These are phyloP conservation scores for Populus hybrid DNA, from an alignment of 441 rosid genomes.

Conservation along the genomic window DNA sequence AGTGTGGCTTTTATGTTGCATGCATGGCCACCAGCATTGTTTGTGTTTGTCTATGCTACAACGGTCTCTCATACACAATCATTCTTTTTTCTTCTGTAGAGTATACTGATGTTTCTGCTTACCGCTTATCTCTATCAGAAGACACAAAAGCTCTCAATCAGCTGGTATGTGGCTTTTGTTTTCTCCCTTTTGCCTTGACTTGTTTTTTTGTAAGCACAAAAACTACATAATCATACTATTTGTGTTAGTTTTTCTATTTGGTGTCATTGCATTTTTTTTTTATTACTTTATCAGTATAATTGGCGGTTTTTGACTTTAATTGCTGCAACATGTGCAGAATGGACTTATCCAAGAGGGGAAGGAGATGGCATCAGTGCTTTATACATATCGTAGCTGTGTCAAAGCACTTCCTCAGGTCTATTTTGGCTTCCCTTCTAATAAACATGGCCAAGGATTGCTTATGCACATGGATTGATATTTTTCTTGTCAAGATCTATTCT, in stretches of 20 bases:
- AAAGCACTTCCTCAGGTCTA: slow-evolving; percentile 99
- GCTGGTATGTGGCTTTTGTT: slow-evolving; percentile 52
- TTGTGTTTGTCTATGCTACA: not conserved
- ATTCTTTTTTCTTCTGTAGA: slow-evolving; percentile 39
- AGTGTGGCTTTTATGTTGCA: not conserved
- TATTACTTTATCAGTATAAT: not conserved
- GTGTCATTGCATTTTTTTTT: not conserved
- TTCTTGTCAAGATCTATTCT: not conserved
- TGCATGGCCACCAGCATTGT: not conserved
- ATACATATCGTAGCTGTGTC: slow-evolving; percentile 96
- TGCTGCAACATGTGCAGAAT: slow-evolving; percentile 49
- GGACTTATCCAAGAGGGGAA: slow-evolving; percentile 91
- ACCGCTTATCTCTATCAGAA: slow-evolving; percentile 88
- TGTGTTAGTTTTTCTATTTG: not conserved
- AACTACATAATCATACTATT: not conserved
- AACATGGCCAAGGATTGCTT: not conserved
- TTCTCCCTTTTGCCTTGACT: slow-evolving; percentile 12
- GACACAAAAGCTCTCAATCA: slow-evolving; percentile 99
- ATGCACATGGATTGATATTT: not conserved
- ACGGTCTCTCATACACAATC: not conserved
- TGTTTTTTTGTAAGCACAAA: not conserved
- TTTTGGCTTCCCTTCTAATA: slow-evolving; percentile 21
- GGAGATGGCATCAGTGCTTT: slow-evolving; percentile 97
- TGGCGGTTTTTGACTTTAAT: slow-evolving; percentile 15
- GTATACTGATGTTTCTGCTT: slow-evolving; percentile 91